A percentile compares a stretch with the other conserved stretches of the same genome.
These are phyloP conservation scores for Russula brevipes DNA, from an alignment of 768 basidiomycete species.

Conservation along the genomic window DNA sequence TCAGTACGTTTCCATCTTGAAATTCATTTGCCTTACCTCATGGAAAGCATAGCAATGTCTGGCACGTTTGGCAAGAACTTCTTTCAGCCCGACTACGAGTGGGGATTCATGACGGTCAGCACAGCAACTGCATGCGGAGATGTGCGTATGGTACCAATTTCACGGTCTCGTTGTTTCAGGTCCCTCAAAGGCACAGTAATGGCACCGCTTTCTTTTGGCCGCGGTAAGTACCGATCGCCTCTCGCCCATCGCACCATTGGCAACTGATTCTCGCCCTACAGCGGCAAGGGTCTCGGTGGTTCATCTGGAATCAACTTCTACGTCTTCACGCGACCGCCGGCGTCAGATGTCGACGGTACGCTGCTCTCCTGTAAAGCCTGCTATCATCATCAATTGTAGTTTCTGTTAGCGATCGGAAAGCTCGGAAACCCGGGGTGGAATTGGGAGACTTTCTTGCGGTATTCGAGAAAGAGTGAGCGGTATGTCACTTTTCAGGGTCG, in stretches of 20 bases:
- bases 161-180: not conserved
- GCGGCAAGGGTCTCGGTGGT: conserved; percentile 26
- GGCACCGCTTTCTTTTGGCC: conserved; percentile 18
- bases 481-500: not conserved
- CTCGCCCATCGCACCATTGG: not conserved
- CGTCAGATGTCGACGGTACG: conserved; percentile 26
- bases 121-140: not conserved
- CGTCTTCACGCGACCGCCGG: conserved; percentile 25
- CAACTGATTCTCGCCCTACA: not conserved
- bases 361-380: too few relatives aligned
- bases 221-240: not conserved
- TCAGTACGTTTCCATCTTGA: not conserved
- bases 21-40: not conserved
- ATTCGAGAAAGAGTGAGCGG: conserved; percentile 25
- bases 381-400: not conserved
- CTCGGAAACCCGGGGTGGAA: conserved; percentile 32
- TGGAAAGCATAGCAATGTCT: conserved; percentile 1
- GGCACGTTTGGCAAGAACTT: conserved; percentile 22
- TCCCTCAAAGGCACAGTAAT: conserved; percentile 22
- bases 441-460: conserved; percentile 26
- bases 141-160: too few relatives aligned
- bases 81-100: conserved; percentile 24
- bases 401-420: conserved; percentile 21
- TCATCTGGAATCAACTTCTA: conserved; percentile 25
- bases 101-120: conserved; percentile 24